These are phyloP conservation scores for Rhodomyrtus psidioides DNA, from an alignment of 441 rosid species.

Conservation along the genomic window DNA sequence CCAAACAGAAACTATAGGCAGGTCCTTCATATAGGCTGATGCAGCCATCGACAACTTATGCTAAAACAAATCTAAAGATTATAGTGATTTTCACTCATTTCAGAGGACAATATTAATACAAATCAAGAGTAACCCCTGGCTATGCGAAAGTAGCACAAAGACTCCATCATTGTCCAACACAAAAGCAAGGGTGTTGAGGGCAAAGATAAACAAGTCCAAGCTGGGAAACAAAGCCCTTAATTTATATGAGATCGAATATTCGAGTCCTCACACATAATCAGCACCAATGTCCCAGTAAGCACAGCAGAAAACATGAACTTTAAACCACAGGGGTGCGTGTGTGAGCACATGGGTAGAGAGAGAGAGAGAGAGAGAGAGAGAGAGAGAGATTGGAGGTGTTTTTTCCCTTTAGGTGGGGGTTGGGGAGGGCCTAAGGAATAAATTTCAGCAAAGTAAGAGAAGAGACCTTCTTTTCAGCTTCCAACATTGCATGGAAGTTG, in stretches of 20 bases:
- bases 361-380: background rate
- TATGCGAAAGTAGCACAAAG: background rate
- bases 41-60: background rate
- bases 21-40: background rate
- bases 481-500: conserved; percentile 63
- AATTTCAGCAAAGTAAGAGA: conserved; percentile 7
- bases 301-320: background rate
- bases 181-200: background rate
- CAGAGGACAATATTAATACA: background rate
- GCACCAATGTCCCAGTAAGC: background rate
- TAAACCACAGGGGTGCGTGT: background rate
- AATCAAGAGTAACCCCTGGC: background rate
- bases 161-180: background rate
- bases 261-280: background rate
- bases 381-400: background rate
- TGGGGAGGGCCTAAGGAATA: background rate
- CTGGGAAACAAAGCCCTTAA: background rate
- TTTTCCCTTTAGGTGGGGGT: background rate
- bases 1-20: background rate
- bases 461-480: conserved; percentile 88
- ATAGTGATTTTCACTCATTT: background rate
- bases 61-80: background rate
- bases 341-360: background rate
- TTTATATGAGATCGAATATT: background rate
- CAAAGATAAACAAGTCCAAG: background rate